Conservation (phyloP, 2,329 filamentous ascomycete species). For the Dothideomycetidae sp. region DNA sequence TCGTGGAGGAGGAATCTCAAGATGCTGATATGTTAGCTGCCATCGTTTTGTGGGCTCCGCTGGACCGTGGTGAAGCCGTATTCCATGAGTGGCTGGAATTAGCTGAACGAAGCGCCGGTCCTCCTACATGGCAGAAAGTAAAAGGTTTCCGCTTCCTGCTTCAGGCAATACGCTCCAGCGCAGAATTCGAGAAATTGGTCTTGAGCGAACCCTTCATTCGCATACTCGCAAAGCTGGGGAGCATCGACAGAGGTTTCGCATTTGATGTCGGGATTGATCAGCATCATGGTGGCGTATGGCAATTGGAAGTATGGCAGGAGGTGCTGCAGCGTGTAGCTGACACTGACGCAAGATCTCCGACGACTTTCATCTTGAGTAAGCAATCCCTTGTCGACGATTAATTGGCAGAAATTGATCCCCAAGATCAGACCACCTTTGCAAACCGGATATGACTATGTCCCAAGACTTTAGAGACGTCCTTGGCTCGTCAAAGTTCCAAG, state of each 20-base stretch:
- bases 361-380: conserved; percentile 55
- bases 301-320: conserved; percentile 24
- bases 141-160: conserved; percentile 72
- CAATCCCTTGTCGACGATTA: conserved; percentile 13
- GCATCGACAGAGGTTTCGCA: conserved; percentile 43
- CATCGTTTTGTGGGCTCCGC: conserved; percentile 74
- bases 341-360: conserved; percentile 38
- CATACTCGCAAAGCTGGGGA: conserved; percentile 45
- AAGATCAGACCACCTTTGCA: conserved; percentile 86
- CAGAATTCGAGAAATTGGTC: conserved; percentile 24
- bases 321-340: conserved; percentile 41
- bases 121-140: conserved; percentile 48
- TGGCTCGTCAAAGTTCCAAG: conserved; percentile 36
- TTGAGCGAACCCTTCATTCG: conserved; percentile 21
- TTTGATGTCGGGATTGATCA: conserved; percentile 83
- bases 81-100: conserved; percentile 51
- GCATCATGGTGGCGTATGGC: conserved; percentile 57
- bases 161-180: conserved; percentile 37
- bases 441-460: conserved; percentile 57
- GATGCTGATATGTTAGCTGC: conserved; percentile 44
- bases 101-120: conserved; percentile 48
- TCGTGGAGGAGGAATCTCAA: conserved; percentile 46
- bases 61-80: conserved; percentile 47
- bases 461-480: conserved; percentile 26
- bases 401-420: neutral